Evolutionary conservation across 2,329 filamentous ascomycete species (phyloP).

Genomic region (Cladosporium sp.): DNA sequence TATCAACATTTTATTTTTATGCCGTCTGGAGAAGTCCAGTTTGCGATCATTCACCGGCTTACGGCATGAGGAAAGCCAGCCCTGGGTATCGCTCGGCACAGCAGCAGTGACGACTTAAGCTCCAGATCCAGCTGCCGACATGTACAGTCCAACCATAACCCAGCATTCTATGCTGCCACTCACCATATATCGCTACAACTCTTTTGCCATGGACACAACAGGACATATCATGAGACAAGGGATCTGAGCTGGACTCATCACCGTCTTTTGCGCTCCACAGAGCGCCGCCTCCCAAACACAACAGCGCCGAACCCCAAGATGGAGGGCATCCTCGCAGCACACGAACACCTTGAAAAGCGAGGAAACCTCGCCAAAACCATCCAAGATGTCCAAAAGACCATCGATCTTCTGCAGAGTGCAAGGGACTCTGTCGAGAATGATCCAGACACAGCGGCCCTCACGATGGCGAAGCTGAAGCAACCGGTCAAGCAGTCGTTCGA

Average conservation of each 20-base stretch:
- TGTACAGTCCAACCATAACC: too few species aligned
- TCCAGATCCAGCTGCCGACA: too few species aligned
- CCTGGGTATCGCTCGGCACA: too few species aligned
- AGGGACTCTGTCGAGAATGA: constrained; percentile 69
- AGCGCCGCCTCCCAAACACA: too few species aligned
- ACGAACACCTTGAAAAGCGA: constrained; percentile 65
- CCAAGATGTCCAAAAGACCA: constrained; percentile 74
- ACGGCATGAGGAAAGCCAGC: too few species aligned
- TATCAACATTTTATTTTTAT: too few species aligned
- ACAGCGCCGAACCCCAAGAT: constrained; percentile 38
- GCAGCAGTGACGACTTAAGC: too few species aligned
- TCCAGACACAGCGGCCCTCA: constrained; percentile 64
- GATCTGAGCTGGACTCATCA: constrained; percentile 11
- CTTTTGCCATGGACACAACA: too few species aligned
- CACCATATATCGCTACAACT: too few species aligned
- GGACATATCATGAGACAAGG: neutral
- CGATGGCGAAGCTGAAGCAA: constrained; percentile 78
- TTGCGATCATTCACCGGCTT: too few species aligned
- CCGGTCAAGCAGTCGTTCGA: constrained; percentile 79
- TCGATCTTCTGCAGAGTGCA: constrained; percentile 69
- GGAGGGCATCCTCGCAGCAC: constrained; percentile 67
- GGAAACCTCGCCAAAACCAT: constrained; percentile 67
- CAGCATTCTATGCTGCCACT: too few species aligned
- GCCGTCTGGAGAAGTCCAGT: too few species aligned
- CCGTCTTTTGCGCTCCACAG: neutral